Evolutionary conservation across 208 protist genomes (phyloP), one percentile per base, ranked within the genome.

Genomic region (Trichomonas vaginalis): DNA sequence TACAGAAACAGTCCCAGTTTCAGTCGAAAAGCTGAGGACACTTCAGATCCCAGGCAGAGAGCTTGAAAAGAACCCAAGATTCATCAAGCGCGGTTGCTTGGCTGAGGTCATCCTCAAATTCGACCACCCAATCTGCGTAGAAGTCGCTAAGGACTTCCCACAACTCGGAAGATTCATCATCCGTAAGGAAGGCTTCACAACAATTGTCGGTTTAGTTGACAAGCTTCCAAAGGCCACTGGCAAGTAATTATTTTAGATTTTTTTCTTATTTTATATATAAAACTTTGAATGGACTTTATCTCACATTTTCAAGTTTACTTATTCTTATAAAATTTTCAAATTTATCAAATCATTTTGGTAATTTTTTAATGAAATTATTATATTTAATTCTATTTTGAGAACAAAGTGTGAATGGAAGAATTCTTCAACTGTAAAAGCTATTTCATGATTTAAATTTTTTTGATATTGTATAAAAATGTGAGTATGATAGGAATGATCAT

Each of bases 111-210:
- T 92, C 12, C 40, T 92, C 3, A 92, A 92, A 32, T 92, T 92
- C 37, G 86, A 48, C 15, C 12, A 39, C 8, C 86, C 95, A 42
- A 88, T 96, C 21, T 96, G 96, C 62, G 27, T 96, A 37, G 95
- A 97, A 56, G 95, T 95, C 0, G 96, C 96, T 51, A 90, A 96
- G 17, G 9, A 40, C 42, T 96, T 96, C 92, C 82, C 96, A 40
- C 96, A 96, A 51, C 92, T 96, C 45, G 96, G 97, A 62, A 87
- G 97, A 35, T 97, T 97, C 48, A 97, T 96, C 35, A 95, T 97
- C 39, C 87, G 97, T 37, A 95, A 97, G 95, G 97, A 97, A 87
- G 96, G 97, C 21, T 96, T 96, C 46, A 97, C 97, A 39, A 97
- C 97, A 79, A 96, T 96, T 62, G 97, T 97, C 37, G 97, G 97